Evolutionary conservation across 1,284 basidiomycete species (phyloP).

Genomic region (Ceratobasidium sp.): DNA sequence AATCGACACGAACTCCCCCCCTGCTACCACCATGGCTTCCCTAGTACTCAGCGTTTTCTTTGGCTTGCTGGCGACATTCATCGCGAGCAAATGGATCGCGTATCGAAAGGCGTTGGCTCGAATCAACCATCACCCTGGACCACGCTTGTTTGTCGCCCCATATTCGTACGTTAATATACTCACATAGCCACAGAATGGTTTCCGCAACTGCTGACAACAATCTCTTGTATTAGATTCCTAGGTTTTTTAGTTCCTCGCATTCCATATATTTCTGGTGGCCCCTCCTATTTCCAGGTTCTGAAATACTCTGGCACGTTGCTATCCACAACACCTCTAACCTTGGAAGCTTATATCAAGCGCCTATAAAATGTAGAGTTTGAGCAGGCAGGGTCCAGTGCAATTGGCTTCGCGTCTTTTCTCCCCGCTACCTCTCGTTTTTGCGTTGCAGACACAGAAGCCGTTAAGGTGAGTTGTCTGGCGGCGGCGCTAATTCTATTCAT

Average conservation of each 20-base stretch:
- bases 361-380: background rate
- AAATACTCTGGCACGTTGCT: background rate
- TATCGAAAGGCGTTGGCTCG: background rate
- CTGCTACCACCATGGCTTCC: background rate
- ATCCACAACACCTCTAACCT: background rate
- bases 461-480: slow-evolving; percentile 8
- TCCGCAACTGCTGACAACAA: background rate
- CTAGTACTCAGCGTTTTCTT: too few species aligned
- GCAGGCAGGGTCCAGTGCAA: background rate
- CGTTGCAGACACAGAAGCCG: slow-evolving; percentile 1
- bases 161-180: slow-evolving; percentile 30
- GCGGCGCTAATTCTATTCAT: background rate
- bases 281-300: background rate
- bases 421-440: background rate
- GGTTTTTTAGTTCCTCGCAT: background rate
- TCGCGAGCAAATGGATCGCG: slow-evolving; percentile 1
- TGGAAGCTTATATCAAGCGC: background rate
- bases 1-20: background rate
- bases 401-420: background rate
- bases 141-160: background rate
- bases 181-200: background rate
- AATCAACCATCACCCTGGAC: slow-evolving; percentile 17
- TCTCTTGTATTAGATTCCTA: background rate
- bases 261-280: slow-evolving; percentile 8
- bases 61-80: background rate